Evolutionary conservation across 2,329 filamentous ascomycete species (phyloP).

Genomic region (Cryphonectria japonica): DNA sequence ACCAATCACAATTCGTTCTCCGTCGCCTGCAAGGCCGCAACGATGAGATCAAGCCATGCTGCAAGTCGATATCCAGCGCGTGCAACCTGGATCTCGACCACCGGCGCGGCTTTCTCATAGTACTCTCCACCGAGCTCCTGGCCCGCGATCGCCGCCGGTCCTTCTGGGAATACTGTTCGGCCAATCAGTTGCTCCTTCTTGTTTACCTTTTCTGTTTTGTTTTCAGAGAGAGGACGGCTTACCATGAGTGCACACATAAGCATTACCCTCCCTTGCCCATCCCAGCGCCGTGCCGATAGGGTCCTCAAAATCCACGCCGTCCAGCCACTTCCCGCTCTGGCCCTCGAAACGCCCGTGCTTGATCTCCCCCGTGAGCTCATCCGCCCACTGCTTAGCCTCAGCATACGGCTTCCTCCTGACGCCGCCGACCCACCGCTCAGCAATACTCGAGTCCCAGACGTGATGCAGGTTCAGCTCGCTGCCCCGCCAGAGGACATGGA

Average conservation of each 20-base stretch:
- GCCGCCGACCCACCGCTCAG: conserved; percentile 66
- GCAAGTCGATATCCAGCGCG: conserved; percentile 71
- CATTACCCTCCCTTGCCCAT: conserved; percentile 69
- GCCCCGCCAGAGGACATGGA: conserved; percentile 65
- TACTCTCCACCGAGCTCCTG: conserved; percentile 67
- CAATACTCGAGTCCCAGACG: conserved; percentile 74
- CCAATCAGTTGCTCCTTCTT: conserved; percentile 28
- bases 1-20: conserved; percentile 39
- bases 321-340: conserved; percentile 58
- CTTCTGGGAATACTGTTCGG: conserved; percentile 61
- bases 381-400: conserved; percentile 59
- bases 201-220: too few species aligned
- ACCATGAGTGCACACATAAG: conserved; percentile 65
- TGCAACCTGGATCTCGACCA: conserved; percentile 69
- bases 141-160: conserved; percentile 58
- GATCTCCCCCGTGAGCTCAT: conserved; percentile 59
- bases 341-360: conserved; percentile 57
- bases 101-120: conserved; percentile 64
- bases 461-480: conserved; percentile 67
- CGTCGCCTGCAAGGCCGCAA: conserved; percentile 39
- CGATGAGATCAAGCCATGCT: conserved; percentile 68
- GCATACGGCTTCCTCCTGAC: conserved; percentile 52
- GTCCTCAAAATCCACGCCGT: conserved; percentile 59
- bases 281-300: conserved; percentile 58
- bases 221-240: conserved; percentile 35